Conservation (phyloP, 768 basidiomycete species). For the Termitomyces titanicus region DNA sequence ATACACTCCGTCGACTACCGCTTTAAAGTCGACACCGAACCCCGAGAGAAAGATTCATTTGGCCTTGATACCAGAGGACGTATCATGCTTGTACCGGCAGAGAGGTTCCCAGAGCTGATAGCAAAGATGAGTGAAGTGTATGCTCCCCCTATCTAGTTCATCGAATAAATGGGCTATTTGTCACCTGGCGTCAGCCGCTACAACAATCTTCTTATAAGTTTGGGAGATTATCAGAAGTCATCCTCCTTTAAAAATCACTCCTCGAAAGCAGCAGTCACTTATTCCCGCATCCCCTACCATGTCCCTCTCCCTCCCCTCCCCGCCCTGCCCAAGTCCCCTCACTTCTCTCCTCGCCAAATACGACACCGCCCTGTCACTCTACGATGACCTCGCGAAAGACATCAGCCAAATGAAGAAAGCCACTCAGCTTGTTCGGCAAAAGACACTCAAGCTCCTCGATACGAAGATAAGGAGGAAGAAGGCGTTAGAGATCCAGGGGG, state of each 20-base stretch:
- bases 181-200: neutral
- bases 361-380: constrained; percentile 6
- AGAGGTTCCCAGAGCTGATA: constrained; percentile 39
- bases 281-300: neutral
- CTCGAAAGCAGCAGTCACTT: too few species aligned
- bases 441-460: constrained; percentile 8
- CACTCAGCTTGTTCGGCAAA: constrained; percentile 3
- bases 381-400: constrained; percentile 9
- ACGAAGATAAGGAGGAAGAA: constrained; percentile 4
- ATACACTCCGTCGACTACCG: constrained; percentile 35
- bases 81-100: constrained; percentile 56
- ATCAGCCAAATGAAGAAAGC: constrained; percentile 3
- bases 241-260: neutral
- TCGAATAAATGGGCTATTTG: neutral
- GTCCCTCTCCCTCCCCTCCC: neutral
- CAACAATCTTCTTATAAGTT: neutral
- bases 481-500: neutral
- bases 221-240: neutral
- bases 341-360: constrained; percentile 4
- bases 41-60: constrained; percentile 62
- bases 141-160: neutral
- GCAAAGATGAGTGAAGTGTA: constrained; percentile 27
- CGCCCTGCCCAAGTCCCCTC: neutral
- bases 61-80: constrained; percentile 69
- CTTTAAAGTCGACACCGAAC: constrained; percentile 45